Evolutionary conservation across 768 basidiomycete genomes (phyloP).

Genomic region (Rubroboletus pulcherrimus): DNA sequence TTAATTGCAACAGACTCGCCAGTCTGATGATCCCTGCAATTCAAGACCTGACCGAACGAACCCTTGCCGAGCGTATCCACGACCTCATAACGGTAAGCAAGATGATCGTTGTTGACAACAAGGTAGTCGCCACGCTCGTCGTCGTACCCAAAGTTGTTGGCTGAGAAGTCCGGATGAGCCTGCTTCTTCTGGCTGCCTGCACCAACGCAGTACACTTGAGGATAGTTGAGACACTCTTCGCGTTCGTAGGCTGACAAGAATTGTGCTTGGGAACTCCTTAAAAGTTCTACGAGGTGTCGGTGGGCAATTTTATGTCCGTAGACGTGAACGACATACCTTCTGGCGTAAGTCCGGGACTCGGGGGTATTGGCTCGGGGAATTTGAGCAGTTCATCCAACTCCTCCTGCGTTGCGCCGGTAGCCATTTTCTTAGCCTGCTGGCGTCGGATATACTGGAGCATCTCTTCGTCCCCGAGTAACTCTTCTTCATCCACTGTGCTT

Average conservation of each 20-base stretch:
- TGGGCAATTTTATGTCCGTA: constrained; percentile 4
- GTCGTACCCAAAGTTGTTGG: constrained; percentile 93
- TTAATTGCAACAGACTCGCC: constrained; percentile 98
- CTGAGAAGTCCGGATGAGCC: constrained; percentile 65
- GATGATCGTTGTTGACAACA: constrained; percentile 85
- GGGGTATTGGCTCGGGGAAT: constrained; percentile 88
- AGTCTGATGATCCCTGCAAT: constrained; percentile 92
- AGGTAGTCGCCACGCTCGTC: constrained; percentile 98
- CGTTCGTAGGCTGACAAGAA: constrained; percentile 84
- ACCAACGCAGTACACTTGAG: constrained; percentile 79
- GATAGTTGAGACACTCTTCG: constrained; percentile 87
- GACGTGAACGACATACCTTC: constrained; percentile 49
- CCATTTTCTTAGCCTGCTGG: constrained; percentile 84
- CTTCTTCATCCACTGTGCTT: constrained; percentile 78
- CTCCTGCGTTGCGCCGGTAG: constrained; percentile 77
- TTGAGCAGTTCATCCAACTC: constrained; percentile 84
- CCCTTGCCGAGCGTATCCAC: constrained; percentile 93
- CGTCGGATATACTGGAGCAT: constrained; percentile 93
- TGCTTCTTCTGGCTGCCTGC: constrained; percentile 78
- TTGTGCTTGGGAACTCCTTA: constrained; percentile 63
- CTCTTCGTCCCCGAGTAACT: constrained; percentile 89
- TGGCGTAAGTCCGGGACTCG: constrained; percentile 62
- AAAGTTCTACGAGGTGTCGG: constrained; percentile 43
- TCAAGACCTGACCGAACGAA: constrained; percentile 95
- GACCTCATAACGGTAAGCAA: constrained; percentile 96